Base-by-base conservation (phyloP, 2,329 filamentous ascomycete species). In the Drechslerella coelobrocha region DNA sequence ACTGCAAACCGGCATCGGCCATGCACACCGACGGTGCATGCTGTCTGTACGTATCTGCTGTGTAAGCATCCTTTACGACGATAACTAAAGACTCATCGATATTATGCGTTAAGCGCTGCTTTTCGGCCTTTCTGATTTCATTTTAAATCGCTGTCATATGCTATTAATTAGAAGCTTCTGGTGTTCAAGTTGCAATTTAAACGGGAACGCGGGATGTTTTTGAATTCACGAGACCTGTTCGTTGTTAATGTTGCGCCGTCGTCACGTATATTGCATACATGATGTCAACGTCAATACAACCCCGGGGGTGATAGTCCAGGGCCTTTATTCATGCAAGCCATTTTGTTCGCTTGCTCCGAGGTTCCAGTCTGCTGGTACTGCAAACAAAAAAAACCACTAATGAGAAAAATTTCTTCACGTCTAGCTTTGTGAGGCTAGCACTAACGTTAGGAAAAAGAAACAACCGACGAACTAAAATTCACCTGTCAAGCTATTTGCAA, bases 121-220 rank as follows among this genome's bases (percentile, higher is more conserved):
- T 45, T 19, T 23, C 4, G 5, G 2, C 41, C 41, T 19, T 12
- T 29, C 41, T 48, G 48, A 59, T 41, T 50, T 29, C 31, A 21
- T 17, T 66, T 66, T 48, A 53, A 57, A 37, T 55, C 60, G 3
- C 23, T 24, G 21, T 3, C 12, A n/a, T 53, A 19, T 41, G 26
- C 56, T 24, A 59, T 17, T 19, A 23, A 43, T 52, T 68, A 50
- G 65, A 71, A 71, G 66, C 52, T 71, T 71, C 66, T 62, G 55
- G 66, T 59, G 63, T n/a, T 17, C 23, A n/a, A 41, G 19, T 7
- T 45, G n/a, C 14, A 45, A n/a, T 31, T 31, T 12, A 31, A 19
- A 19, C 41, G 41, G 41, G 5, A 19, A 39, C 12, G 59, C 59
- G 66, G 66, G 66, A 63, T 71, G 29, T 63, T 53, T 54, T 52